A percentile compares a stretch with the other conserved stretches of the same genome.
Evolutionary conservation across 2,329 filamentous ascomycete species (phyloP).

Genomic region (Apiospora hydei): DNA sequence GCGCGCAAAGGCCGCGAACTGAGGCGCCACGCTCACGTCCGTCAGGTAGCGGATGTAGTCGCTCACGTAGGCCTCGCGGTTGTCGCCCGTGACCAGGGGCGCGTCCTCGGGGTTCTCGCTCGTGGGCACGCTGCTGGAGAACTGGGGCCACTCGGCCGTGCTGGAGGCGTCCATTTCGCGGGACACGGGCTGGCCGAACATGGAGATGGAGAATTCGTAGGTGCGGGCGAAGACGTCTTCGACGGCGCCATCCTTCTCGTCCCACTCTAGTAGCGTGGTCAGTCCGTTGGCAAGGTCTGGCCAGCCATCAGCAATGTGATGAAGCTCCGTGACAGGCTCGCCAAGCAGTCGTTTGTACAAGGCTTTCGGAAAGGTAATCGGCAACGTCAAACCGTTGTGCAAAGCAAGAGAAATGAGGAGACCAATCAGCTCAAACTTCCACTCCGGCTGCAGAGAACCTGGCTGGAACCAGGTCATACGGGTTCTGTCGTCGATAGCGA

Average conservation of each 20-base stretch:
- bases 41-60: constrained; percentile 89
- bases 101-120: constrained; percentile 60
- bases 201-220: constrained; percentile 80
- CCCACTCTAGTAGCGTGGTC: constrained; percentile 76
- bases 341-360: constrained; percentile 83
- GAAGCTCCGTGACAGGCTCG: constrained; percentile 71
- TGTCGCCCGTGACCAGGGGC: constrained; percentile 79
- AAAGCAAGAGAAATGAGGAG: constrained; percentile 87
- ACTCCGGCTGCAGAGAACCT: constrained; percentile 79
- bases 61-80: constrained; percentile 78
- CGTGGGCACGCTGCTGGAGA: constrained; percentile 43
- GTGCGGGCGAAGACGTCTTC: constrained; percentile 84
- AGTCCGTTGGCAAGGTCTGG: constrained; percentile 80
- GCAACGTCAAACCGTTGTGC: constrained; percentile 91
- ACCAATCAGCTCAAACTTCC: constrained; percentile 91
- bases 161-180: constrained; percentile 58
- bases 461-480: constrained; percentile 90
- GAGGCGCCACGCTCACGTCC: constrained; percentile 76
- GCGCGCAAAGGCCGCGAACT: constrained; percentile 80
- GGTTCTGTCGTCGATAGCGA: constrained; percentile 78
- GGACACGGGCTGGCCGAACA: constrained; percentile 64
- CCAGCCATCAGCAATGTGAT: constrained; percentile 89
- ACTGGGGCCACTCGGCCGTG: constrained; percentile 59
- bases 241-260: constrained; percentile 75
- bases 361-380: constrained; percentile 84